Base-by-base conservation (phyloP, 2,329 filamentous ascomycete species). In the Colletotrichum sp. region DNA sequence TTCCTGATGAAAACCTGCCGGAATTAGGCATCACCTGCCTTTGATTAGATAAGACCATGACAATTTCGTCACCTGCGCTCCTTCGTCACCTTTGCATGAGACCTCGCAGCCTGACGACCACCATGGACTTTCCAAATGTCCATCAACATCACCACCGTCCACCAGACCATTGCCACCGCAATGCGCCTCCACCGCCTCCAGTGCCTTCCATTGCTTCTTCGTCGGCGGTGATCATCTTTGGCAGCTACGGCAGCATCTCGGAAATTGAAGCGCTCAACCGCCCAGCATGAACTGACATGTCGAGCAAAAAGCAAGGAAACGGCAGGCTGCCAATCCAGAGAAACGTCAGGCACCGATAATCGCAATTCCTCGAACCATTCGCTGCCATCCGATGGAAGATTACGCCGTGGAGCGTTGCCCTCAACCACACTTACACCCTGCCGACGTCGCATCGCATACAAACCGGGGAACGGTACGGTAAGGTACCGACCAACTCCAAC, bases 401-500 rank as follows among this genome's bases (percentile, higher is more conserved):
- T 65, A 43, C 30, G 69, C 70, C 70, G 70, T 10, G 70, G 32
- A 62, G 60, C 73, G 70, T 75, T 43, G 48, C 58, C 26, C 67
- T 52, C 56, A 65, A 73, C 73, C 73, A 73, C 15, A 75, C 21
- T 68, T 18, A 26, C 7, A 65, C 58, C 73, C 73, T 24, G 55
- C 43, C 48, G 38, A 60, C 48, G 70, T 69, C 58, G 48, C 58
- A 68, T 68, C 64, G 26, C 32, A 67, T 52, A 21, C 61, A 56
- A 66, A 56, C 64, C 6, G 9, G 32, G n/a, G 52, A 52, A 58
- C 43, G 43, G 43, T 21, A 52, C n/a, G 43, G 43, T 24, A 74
- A 48, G 36, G 60, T 58, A 67, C 56, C 32, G 26, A 9, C 30
- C 32, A 55, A 55, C 18, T 30, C 21, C 58, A 36, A 62, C 58